Evolutionary conservation across 2,329 filamentous ascomycete species (phyloP).

Genomic region (Aspergillus viridinutans): DNA sequence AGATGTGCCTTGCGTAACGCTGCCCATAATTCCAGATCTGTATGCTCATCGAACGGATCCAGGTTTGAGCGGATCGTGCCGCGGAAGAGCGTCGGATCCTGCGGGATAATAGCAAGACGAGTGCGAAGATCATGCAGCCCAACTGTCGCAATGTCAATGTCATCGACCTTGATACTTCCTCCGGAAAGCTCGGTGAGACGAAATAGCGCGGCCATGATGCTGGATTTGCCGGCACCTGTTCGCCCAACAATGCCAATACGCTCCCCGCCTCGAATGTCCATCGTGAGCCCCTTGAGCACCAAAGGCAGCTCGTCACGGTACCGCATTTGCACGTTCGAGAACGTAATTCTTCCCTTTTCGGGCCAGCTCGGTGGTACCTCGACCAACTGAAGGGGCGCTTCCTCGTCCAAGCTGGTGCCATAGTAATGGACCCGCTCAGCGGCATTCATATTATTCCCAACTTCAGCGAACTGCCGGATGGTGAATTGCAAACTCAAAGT

Average conservation of each 20-base stretch:
- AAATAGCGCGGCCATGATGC: slow-evolving; percentile 45
- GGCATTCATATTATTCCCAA: slow-evolving; percentile 97
- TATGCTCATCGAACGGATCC: slow-evolving; percentile 44
- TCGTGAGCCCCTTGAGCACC: slow-evolving; percentile 63
- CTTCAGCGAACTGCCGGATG: slow-evolving; percentile 86
- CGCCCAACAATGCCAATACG: slow-evolving; percentile 47
- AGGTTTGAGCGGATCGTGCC: slow-evolving; percentile 44
- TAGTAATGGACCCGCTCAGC: slow-evolving; percentile 92
- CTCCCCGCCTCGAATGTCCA: slow-evolving; percentile 43
- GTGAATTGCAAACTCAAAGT: slow-evolving; percentile 96
- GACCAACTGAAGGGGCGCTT: slow-evolving; percentile 73
- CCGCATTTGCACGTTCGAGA: slow-evolving; percentile 72
- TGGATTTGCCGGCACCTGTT: slow-evolving; percentile 45
- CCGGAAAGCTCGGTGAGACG: slow-evolving; percentile 39
- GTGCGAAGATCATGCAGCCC: slow-evolving; percentile 42
- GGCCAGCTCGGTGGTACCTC: slow-evolving; percentile 77
- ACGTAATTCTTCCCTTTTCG: slow-evolving; percentile 74
- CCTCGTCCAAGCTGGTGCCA: slow-evolving; percentile 78
- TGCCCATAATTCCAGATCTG: slow-evolving; percentile 45
- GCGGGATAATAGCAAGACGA: slow-evolving; percentile 43
- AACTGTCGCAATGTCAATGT: slow-evolving; percentile 39
- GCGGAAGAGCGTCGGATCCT: slow-evolving; percentile 43
- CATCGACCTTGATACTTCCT: slow-evolving; percentile 42
- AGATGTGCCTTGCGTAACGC: slow-evolving; percentile 44
- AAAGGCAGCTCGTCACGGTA: slow-evolving; percentile 69